Base-by-base conservation (phyloP, 768 basidiomycete species). In the Termitomyces sp. region DNA sequence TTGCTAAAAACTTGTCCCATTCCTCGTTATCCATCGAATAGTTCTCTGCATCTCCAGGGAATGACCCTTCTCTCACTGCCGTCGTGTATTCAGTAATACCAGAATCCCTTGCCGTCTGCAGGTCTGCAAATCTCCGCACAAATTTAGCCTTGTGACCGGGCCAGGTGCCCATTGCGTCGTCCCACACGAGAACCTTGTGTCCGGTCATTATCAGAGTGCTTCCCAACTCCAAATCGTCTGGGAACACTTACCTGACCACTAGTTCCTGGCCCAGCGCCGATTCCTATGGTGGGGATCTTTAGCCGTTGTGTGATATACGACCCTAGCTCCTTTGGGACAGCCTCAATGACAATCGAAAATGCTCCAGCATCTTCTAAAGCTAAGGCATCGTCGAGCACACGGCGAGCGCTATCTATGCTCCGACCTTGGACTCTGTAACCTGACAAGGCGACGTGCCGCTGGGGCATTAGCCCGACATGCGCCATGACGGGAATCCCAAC, bases 401-500 rank as follows among this genome's bases (percentile, higher is more conserved):
- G 76, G 53, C 76, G 71, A 2, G 95, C 96, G n/a, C 80, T 70
- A 2, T 79, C 74, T 0, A 84, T 83, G 7, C 83, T 87, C 61
- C 85, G 81, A 2, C 93, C 96, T 72, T 98, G 96, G 1, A 97
- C 94, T 60, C 86, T 85, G 77, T 94, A 99, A 0, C 96, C 96
- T 0, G 91, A 94, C 66, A 92, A 72, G 8, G 89, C 79, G 5
- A 86, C 83, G 64, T 94, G 89, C 34, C 95, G 82, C 74, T 98
- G 97, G 0, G 96, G 96, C 65, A 92, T 81, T 47, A 99, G 79
- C 4, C 96, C 96, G 48, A 98, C 81, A 75, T 98, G 96, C 0
- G 85, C 93, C 89, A 98, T 92, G 50, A 96, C 93, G 15, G 96
- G 94, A 50, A 99, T 91, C 3, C 96, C 96, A 51, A 89, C 77